These are phyloP conservation scores for Schizophyllum commune DNA, from an alignment of 1,284 basidiomycete species.

Conservation along the genomic window DNA sequence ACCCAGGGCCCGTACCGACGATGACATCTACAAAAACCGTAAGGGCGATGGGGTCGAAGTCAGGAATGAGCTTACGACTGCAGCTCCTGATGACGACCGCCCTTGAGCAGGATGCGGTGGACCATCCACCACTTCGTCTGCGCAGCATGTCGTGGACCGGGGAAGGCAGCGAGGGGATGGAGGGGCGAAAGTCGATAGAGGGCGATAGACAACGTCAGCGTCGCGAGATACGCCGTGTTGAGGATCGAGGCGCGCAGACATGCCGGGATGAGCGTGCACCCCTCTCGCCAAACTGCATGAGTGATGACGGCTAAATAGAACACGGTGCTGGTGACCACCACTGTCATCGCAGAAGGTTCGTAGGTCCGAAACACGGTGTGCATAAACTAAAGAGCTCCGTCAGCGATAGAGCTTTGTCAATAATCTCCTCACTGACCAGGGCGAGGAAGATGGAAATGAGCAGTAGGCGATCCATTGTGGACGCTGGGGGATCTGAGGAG, in stretches of 20 bases:
- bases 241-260: neutral
- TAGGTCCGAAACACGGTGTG: neutral
- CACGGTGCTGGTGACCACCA: neutral
- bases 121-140: constrained; percentile 14
- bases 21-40: neutral
- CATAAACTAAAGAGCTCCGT: neutral
- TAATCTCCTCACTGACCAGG: neutral
- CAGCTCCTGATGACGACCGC: constrained; percentile 24
- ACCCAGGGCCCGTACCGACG: neutral
- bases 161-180: constrained; percentile 17
- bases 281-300: neutral
- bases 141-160: constrained; percentile 15
- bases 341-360: neutral
- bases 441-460: neutral
- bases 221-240: constrained; percentile 8
- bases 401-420: neutral
- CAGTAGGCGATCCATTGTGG: neutral
- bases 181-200: constrained; percentile 17
- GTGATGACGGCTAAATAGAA: neutral
- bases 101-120: constrained; percentile 20
- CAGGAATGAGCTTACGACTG: neutral
- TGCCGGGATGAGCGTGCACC: neutral
- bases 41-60: neutral
- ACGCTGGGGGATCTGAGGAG: too few species aligned
- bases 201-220: constrained; percentile 12